phyloP scores from a whole-genome alignment of 768 basidiomycete species.

The Mycena indigotica region DNA sequence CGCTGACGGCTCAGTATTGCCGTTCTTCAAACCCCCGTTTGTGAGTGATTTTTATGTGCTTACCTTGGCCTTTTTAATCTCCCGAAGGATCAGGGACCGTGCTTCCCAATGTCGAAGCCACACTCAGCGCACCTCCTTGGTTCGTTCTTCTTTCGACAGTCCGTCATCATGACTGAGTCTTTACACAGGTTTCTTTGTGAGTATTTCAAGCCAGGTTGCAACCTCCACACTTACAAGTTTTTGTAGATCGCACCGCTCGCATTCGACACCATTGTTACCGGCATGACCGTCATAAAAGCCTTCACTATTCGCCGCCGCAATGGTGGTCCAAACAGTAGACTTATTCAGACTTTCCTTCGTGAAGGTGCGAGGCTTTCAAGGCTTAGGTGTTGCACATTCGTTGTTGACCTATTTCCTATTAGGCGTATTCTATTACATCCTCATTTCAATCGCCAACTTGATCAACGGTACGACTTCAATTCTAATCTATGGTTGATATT shows the following conservation, averaged over 20 bases:
- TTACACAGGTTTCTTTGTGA: conserved; percentile 56
- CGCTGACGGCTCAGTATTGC: conserved; percentile 48
- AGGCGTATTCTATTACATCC: conserved; percentile 83
- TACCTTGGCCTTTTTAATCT: conserved; percentile 2
- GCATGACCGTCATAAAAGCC: conserved; percentile 81
- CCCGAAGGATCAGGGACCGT: conserved; percentile 59
- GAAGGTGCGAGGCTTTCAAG: conserved; percentile 54
- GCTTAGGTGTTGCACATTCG: no score
- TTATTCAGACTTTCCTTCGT: conserved; percentile 83
- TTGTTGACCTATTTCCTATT: conserved; percentile 5
- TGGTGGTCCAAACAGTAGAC: conserved; percentile 73
- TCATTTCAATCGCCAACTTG: conserved; percentile 86
- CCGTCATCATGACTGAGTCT: conserved; percentile 8
- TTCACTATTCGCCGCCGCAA: conserved; percentile 74
- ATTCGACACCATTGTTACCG: conserved; percentile 79
- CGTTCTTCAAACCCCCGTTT: conserved; percentile 65
- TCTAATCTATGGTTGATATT: conserved; percentile 52
- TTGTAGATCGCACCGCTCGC: conserved; percentile 79
- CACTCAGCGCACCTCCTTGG: conserved; percentile 83
- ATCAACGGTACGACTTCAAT: conserved; percentile 86
- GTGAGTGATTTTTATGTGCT: conserved; percentile 37
- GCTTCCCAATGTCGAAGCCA: conserved; percentile 80
- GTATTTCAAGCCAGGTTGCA: no score
- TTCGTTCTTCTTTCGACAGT: conserved; percentile 32
- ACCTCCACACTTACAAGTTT: no score